Evolutionary conservation across 306 rosid species (phyloP).

Genomic region (Quercus berberidifolia): DNA sequence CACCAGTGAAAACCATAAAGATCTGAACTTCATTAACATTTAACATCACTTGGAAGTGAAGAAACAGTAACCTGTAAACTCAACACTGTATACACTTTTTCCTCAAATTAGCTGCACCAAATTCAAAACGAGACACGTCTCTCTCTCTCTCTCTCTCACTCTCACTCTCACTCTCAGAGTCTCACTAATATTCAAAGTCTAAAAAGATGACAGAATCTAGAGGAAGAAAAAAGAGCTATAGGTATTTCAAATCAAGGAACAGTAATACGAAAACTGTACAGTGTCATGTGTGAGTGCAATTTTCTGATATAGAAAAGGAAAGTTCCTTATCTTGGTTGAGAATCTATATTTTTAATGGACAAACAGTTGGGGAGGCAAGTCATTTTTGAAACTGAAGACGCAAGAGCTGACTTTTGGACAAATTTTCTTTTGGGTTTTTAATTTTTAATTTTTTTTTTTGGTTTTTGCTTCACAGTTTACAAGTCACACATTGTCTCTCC

Average conservation of each 20-base stretch:
- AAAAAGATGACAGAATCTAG: slow-evolving; percentile 37
- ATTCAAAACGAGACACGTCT: slow-evolving; percentile 30
- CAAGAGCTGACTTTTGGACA: slow-evolving; percentile 45
- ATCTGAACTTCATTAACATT: background rate
- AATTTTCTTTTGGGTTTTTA: background rate
- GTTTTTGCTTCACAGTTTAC: slow-evolving; percentile 2
- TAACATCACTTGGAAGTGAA: slow-evolving; percentile 9
- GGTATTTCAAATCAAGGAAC: slow-evolving; percentile 39
- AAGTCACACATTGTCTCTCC: background rate
- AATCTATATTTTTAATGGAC: slow-evolving; percentile 25
- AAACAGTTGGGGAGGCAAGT: background rate
- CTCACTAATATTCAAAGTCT: slow-evolving; percentile 31
- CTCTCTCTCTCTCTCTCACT: background rate
- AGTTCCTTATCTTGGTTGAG: slow-evolving; percentile 36
- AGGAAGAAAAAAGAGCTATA: slow-evolving; percentile 25
- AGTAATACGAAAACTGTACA: background rate
- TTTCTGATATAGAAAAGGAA: slow-evolving; percentile 33
- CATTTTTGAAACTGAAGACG: slow-evolving; percentile 16
- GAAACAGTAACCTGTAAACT: slow-evolving; percentile 27
- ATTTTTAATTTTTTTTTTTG: background rate
- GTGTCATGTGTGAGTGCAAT: background rate
- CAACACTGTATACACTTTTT: slow-evolving; percentile 28
- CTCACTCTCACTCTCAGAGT: background rate
- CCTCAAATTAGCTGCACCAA: slow-evolving; percentile 26
- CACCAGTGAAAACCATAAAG: background rate